Percentiles rank a stretch among this genome's conserved stretches.
Conservation (phyloP, 495 filamentous ascomycete species). For the Gamarada debralockiae region DNA sequence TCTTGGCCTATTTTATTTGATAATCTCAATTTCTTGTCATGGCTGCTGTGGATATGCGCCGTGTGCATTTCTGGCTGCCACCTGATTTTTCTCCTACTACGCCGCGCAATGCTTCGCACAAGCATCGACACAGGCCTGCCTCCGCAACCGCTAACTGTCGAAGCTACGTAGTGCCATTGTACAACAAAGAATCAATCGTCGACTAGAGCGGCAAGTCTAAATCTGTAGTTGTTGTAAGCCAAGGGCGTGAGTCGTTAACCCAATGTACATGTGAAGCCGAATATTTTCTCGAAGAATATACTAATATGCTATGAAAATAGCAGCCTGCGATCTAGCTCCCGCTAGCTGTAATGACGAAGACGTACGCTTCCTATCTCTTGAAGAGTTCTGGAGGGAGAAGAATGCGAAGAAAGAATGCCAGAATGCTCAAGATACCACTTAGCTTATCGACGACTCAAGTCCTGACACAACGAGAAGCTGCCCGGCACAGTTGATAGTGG, state of each 20-base stretch:
- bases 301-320: constrained; percentile 11
- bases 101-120: not conserved
- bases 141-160: not conserved
- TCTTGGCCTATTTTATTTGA: not conserved
- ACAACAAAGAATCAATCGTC: not conserved
- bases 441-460: not conserved
- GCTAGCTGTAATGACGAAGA: constrained; percentile 5
- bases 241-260: not conserved
- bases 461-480: not conserved
- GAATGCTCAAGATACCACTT: not conserved
- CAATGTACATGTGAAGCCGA: not conserved
- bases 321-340: constrained; percentile 12
- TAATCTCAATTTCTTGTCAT: constrained; percentile 2
- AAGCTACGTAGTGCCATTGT: not conserved
- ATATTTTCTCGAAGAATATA: not conserved
- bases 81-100: not conserved
- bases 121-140: not conserved
- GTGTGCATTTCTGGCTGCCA: not conserved
- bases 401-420: not conserved
- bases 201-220: not conserved
- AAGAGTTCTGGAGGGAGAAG: not conserved
- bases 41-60: constrained; percentile 4
- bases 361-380: not conserved
- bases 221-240: not conserved
- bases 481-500: not conserved